A percentile compares a stretch with the other conserved stretches of the same genome.
phyloP scores from a whole-genome alignment of 2,329 filamentous ascomycete genomes.

The Phialophora expanda region DNA sequence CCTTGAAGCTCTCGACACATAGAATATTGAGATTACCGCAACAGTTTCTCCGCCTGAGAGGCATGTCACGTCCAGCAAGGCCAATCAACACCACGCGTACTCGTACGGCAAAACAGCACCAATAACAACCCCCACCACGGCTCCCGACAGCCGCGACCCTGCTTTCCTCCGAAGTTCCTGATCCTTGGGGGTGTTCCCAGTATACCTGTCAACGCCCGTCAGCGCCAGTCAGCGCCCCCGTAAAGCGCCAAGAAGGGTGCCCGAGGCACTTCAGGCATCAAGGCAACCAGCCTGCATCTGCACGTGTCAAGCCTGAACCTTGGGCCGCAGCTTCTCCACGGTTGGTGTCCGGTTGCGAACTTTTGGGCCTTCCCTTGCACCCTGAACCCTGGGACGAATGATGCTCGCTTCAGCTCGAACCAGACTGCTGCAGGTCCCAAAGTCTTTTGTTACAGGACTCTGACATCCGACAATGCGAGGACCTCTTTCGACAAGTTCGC shows the following conservation, averaged over 20 bases:
- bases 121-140: neutral
- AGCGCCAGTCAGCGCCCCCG: neutral
- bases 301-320: constrained; percentile 3
- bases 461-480: neutral
- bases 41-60: too few relatives aligned
- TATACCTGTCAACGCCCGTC: neutral
- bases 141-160: neutral
- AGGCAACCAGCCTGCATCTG: constrained; percentile 5
- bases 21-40: too few relatives aligned
- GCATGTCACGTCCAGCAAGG: too few relatives aligned
- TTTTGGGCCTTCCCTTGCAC: neutral
- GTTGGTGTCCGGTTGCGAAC: neutral
- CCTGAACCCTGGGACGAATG: neutral
- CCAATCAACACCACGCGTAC: too few relatives aligned
- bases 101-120: too few relatives aligned
- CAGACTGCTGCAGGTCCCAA: neutral
- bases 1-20: too few relatives aligned
- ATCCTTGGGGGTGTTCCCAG: neutral
- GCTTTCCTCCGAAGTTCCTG: neutral
- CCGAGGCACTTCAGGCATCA: constrained; percentile 8
- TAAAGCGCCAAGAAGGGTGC: neutral
- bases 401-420: neutral
- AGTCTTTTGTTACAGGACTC: neutral
- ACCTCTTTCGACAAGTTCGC: neutral
- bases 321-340: constrained; percentile 10